phyloP scores from a whole-genome alignment of 2,329 filamentous ascomycete genomes.

The Podosphaera aphanis region DNA sequence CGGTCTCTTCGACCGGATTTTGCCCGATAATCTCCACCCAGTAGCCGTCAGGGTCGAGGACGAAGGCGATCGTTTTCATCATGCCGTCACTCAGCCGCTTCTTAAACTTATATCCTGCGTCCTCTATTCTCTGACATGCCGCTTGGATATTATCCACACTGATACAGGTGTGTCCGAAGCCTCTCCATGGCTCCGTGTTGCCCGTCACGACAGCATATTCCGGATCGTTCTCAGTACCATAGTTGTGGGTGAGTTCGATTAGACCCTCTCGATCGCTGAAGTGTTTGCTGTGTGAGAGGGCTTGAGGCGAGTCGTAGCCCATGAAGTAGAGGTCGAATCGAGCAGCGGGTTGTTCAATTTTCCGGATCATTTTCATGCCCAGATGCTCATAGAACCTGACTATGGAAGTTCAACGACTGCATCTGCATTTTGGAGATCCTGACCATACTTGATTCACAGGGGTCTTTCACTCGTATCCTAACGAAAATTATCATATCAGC shows the following conservation, averaged over 20 bases:
- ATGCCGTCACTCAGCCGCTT: constrained; percentile 79
- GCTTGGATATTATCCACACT: constrained; percentile 67
- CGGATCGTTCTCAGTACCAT: constrained; percentile 71
- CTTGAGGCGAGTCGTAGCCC: constrained; percentile 56
- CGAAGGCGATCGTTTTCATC: constrained; percentile 78
- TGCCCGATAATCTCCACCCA: constrained; percentile 66
- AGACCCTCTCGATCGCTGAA: constrained; percentile 67
- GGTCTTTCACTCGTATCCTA: constrained; percentile 88
- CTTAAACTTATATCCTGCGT: constrained; percentile 80
- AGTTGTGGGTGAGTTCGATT: constrained; percentile 64
- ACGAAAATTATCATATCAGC: constrained; percentile 5
- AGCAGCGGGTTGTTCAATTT: constrained; percentile 59
- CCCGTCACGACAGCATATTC: constrained; percentile 67
- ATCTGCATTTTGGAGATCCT: background rate
- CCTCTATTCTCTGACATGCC: constrained; percentile 71
- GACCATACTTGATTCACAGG: constrained; percentile 43
- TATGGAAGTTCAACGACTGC: constrained; percentile 9
- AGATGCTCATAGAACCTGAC: constrained; percentile 89
- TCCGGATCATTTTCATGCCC: constrained; percentile 63
- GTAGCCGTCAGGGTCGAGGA: constrained; percentile 66
- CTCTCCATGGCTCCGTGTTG: constrained; percentile 65
- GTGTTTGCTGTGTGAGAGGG: constrained; percentile 48
- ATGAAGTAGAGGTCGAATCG: constrained; percentile 96
- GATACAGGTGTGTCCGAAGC: constrained; percentile 56
- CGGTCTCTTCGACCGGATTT: constrained; percentile 47